Base-by-base conservation (phyloP, 768 basidiomycete species). In the Amylocystis lapponica region DNA sequence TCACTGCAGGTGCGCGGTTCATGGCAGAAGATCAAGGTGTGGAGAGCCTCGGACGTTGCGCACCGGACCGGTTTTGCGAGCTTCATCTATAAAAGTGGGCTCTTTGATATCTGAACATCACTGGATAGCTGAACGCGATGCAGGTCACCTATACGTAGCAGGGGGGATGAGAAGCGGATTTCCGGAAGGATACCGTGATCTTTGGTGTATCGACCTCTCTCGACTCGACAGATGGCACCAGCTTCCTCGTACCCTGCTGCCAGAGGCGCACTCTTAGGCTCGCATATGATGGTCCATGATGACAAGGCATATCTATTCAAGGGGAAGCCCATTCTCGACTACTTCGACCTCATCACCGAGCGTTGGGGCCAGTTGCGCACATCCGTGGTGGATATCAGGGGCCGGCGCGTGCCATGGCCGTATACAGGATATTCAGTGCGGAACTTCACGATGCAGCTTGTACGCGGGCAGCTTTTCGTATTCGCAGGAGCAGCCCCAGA, bases 281-380 rank as follows among this genome's bases (percentile, higher is more conserved):
- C 35, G 19, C 49, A 43, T 5, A 44, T 56, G 46, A 46, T 12
- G 5, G 46, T 62, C 3, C 49, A 67, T 36, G 49, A 60, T 8
- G 52, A 60, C 29, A 58, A 56, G 34, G 70, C 66, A 2, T 65
- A 68, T 41, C 56, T 68, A 27, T 69, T 67, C 56, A 59, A 53
- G 9, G 69, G 68, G 2, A 41, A 46, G 5, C 47, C 49, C 0
- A 41, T 44, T 0, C 36, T 70, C 36, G 63, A 64, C 27, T 63
- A 50, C 46, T 66, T 69, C 43, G 66, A 72, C 45, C 63, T 72
- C 14, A 45, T 39, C 14, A 59, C 53, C 0, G 61, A 68, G 31
- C 52, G 19, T 2, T 71, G 70, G 70, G 54, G 55, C 1, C 44
- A 46, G 4, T 49, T 68, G 35, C 36, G 29, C 30, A 66, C 60